A percentile compares a stretch with the other conserved stretches of the same genome.
These are phyloP conservation scores for Coprinopsis strossmayeri DNA, from an alignment of 768 basidiomycete species.

Conservation along the genomic window DNA sequence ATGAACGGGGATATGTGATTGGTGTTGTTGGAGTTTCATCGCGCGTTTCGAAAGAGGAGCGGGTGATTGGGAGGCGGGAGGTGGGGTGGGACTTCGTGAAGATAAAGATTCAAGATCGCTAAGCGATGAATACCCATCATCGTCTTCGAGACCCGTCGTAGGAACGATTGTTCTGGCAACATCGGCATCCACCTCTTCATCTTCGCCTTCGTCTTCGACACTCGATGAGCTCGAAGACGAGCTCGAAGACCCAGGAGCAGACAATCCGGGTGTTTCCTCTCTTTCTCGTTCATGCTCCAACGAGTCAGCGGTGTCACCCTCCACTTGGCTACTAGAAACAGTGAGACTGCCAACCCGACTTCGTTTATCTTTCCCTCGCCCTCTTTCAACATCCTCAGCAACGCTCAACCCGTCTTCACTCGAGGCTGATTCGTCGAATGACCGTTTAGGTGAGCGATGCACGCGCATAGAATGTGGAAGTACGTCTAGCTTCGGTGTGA, in stretches of 20 bases:
- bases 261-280: conserved; percentile 16
- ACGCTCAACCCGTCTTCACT: conserved; percentile 15
- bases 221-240: conserved; percentile 1
- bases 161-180: conserved; percentile 21
- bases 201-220: conserved; percentile 12
- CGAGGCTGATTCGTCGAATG: conserved; percentile 29
- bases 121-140: background rate
- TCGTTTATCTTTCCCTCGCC: conserved; percentile 9
- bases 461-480: conserved; percentile 10
- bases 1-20: background rate
- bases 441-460: conserved; percentile 23
- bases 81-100: background rate
- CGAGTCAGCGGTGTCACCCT: background rate
- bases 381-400: conserved; percentile 11
- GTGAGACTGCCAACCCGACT: conserved; percentile 14
- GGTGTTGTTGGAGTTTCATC: conserved; percentile 15
- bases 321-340: background rate
- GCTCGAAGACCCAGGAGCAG: conserved; percentile 12
- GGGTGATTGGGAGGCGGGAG: background rate
- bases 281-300: background rate
- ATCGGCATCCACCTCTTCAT: conserved; percentile 14
- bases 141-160: background rate
- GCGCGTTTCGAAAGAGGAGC: conserved; percentile 13
- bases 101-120: conserved; percentile 10
- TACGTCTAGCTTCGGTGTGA: background rate